Evolutionary conservation across 2,329 filamentous ascomycete genomes (phyloP).

Genomic region (Microsporum ferrugineum): DNA sequence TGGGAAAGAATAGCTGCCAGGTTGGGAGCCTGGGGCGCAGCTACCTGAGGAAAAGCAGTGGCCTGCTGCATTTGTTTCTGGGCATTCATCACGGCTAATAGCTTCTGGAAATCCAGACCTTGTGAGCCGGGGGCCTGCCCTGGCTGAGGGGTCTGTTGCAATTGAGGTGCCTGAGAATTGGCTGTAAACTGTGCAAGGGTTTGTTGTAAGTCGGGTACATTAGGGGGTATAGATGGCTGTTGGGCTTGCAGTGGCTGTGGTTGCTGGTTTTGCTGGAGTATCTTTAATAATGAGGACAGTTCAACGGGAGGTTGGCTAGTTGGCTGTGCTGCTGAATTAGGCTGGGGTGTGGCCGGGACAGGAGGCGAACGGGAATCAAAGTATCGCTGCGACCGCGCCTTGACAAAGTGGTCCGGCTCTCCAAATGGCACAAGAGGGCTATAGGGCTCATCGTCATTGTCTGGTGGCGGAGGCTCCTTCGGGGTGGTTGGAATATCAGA

Average conservation of each 20-base stretch:
- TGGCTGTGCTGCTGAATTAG: conserved; percentile 14
- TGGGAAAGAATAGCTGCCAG: conserved; percentile 14
- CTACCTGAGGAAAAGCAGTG: conserved; percentile 14
- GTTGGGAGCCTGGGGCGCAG: conserved; percentile 13
- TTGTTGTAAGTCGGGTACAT: conserved; percentile 22
- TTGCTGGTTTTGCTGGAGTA: conserved; percentile 28
- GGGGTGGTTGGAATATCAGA: conserved; percentile 38
- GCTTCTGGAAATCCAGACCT: conserved; percentile 28
- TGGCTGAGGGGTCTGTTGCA: conserved; percentile 13
- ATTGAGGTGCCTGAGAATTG: conserved; percentile 18
- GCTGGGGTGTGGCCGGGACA: conserved; percentile 15
- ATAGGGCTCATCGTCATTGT: conserved; percentile 26
- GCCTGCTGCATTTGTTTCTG: conserved; percentile 28
- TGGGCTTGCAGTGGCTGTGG: conserved; percentile 23
- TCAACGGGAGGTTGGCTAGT: conserved; percentile 23
- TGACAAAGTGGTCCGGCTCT: conserved; percentile 31
- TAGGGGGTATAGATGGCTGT: conserved; percentile 21
- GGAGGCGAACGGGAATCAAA: conserved; percentile 28
- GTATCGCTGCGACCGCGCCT: conserved; percentile 34
- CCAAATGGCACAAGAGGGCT: conserved; percentile 31
- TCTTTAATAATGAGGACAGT: conserved; percentile 32
- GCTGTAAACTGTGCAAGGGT: conserved; percentile 33
- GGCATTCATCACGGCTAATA: conserved; percentile 30
- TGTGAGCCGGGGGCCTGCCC: conserved; percentile 19
- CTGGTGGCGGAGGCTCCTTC: conserved; percentile 34